phyloP scores from a whole-genome alignment of 1,284 basidiomycete species.

The Moesziomyces sp. region DNA sequence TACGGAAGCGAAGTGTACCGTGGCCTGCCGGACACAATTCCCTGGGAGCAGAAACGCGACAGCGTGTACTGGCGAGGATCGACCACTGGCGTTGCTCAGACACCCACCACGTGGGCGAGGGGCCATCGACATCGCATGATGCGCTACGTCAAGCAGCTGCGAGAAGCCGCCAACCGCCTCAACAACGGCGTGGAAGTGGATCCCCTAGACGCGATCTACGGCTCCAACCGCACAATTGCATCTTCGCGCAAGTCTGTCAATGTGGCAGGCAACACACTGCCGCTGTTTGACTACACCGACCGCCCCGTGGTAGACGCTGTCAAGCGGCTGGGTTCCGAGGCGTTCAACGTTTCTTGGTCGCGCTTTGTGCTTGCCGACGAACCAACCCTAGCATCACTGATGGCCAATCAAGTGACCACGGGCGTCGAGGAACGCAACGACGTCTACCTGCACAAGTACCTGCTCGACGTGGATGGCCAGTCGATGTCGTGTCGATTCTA shows the following conservation, averaged over 20 bases:
- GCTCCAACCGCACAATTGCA: constrained; percentile 1
- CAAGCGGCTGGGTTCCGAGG: constrained; percentile 21
- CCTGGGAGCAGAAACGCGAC: constrained; percentile 26
- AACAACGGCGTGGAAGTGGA: constrained; percentile 18
- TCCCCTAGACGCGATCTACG: constrained; percentile 17
- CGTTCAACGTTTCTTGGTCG: constrained; percentile 22
- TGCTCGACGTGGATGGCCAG: constrained; percentile 29
- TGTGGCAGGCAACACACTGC: constrained; percentile 33
- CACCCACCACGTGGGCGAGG: constrained; percentile 17
- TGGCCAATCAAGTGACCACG: constrained; percentile 16
- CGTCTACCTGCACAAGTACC: constrained; percentile 20
- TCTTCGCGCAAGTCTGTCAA: constrained; percentile 29
- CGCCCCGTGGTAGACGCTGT: constrained; percentile 1
- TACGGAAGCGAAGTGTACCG: constrained; percentile 16
- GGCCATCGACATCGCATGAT: constrained; percentile 39
- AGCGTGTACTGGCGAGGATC: constrained; percentile 34
- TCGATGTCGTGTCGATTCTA: constrained; percentile 46
- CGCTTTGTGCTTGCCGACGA: constrained; percentile 15
- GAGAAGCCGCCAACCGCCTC: constrained; percentile 34
- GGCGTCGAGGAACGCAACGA: constrained; percentile 4
- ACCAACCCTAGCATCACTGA: constrained; percentile 5
- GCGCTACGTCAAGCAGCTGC: constrained; percentile 39
- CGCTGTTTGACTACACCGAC: constrained; percentile 33
- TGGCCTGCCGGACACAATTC: constrained; percentile 11
- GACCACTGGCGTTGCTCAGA: constrained; percentile 21